phyloP scores from a whole-genome alignment of 768 basidiomycete species.

The Amanita pallidorosea region DNA sequence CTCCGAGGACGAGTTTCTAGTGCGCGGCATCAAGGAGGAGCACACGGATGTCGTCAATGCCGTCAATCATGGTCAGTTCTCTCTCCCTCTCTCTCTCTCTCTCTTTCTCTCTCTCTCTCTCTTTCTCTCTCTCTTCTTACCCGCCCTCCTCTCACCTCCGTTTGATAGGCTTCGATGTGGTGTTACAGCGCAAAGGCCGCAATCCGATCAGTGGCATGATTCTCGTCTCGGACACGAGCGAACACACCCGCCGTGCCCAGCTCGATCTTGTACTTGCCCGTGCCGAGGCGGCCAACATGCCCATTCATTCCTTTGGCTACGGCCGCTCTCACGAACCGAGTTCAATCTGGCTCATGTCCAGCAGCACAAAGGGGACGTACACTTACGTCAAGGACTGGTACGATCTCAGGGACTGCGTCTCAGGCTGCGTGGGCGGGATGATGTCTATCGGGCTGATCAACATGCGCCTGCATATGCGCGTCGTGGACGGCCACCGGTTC shows the following conservation, averaged over 20 bases:
- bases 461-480: conserved; percentile 93
- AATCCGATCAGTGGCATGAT: conserved; percentile 89
- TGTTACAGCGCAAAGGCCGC: conserved; percentile 86
- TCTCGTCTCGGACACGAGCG: conserved; percentile 86
- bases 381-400: conserved; percentile 99
- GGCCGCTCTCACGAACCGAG: conserved; percentile 96
- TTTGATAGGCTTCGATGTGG: conserved; percentile 74
- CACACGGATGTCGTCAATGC: conserved; percentile 97
- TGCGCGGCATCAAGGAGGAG: conserved; percentile 76
- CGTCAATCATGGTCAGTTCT: conserved; percentile 76
- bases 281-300: conserved; percentile 92
- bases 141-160: not conserved
- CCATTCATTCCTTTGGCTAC: conserved; percentile 96
- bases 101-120: not conserved
- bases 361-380: conserved; percentile 95
- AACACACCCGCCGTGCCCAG: conserved; percentile 86
- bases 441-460: conserved; percentile 88
- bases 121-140: no score
- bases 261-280: conserved; percentile 98
- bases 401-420: conserved; percentile 83
- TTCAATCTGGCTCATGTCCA: conserved; percentile 97
- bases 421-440: conserved; percentile 93
- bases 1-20: conserved; percentile 46
- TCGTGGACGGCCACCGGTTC: conserved; percentile 86
- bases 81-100: not conserved